Conservation (phyloP, 2,329 filamentous ascomycete species). For the Epichloe brachyelytri region DNA sequence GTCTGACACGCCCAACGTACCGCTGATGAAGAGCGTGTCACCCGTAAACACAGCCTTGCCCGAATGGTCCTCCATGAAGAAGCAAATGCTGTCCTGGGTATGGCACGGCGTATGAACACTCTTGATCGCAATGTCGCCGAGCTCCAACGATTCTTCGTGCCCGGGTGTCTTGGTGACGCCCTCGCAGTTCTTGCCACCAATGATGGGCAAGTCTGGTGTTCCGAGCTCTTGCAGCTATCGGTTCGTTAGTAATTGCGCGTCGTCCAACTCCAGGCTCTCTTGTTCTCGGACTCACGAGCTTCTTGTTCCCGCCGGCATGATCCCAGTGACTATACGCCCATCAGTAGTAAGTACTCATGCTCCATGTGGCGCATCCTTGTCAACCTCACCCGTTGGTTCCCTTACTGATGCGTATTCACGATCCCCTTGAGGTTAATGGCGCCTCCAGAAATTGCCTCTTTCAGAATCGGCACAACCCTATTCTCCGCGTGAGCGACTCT, state of each 20-base stretch:
- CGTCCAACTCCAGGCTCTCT: too few species aligned
- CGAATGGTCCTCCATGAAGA: slow-evolving; percentile 69
- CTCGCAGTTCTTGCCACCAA: slow-evolving; percentile 79
- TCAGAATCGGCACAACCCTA: slow-evolving; percentile 51
- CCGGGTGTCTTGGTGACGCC: slow-evolving; percentile 64
- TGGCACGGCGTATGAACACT: slow-evolving; percentile 95
- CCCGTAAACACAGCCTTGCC: slow-evolving; percentile 80
- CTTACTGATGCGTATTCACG: slow-evolving; percentile 94
- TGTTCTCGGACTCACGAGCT: slow-evolving; percentile 36
- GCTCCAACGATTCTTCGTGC: slow-evolving; percentile 65
- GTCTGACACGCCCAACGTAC: slow-evolving; percentile 29
- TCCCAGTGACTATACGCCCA: slow-evolving; percentile 64
- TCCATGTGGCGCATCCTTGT: not conserved
- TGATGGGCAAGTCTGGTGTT: slow-evolving; percentile 57
- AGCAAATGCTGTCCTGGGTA: slow-evolving; percentile 97
- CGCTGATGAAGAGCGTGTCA: slow-evolving; percentile 90
- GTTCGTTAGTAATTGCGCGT: too few species aligned
- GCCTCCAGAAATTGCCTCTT: slow-evolving; percentile 56
- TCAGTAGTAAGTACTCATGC: not conserved
- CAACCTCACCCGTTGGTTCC: slow-evolving; percentile 18
- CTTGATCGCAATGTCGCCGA: slow-evolving; percentile 73
- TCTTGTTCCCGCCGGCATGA: slow-evolving; percentile 82
- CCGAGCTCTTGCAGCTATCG: slow-evolving; percentile 28
- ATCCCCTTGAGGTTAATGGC: slow-evolving; percentile 77
- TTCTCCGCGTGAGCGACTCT: slow-evolving; percentile 4